Evolutionary conservation across 495 filamentous ascomycete genomes (phyloP).

Genomic region (Glarea lozoyensis): DNA sequence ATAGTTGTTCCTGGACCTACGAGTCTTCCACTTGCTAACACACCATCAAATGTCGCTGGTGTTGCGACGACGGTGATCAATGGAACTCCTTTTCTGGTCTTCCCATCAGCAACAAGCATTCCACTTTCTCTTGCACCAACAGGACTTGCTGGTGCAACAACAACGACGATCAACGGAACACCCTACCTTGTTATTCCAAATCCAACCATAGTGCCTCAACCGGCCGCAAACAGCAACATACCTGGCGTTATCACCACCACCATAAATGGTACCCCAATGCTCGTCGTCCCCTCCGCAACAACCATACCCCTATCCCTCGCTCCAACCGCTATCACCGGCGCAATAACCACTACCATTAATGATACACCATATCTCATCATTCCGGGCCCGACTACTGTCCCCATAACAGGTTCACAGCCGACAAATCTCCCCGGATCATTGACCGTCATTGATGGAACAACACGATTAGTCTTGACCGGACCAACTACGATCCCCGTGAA

Average conservation of each 20-base stretch:
- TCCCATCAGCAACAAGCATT: conserved; percentile 8
- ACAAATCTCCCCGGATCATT: background rate
- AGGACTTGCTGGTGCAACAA: conserved; percentile 5
- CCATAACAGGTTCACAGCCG: background rate
- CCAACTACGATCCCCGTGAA: conserved; percentile 11
- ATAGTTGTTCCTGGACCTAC: background rate
- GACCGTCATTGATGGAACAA: conserved; percentile 13
- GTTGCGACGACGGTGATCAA: conserved; percentile 6
- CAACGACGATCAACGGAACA: conserved; percentile 7
- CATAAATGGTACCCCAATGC: conserved; percentile 5
- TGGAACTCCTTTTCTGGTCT: conserved; percentile 1
- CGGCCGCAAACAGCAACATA: background rate
- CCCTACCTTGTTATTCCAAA: conserved; percentile 10
- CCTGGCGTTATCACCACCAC: background rate
- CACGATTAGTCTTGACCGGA: conserved; percentile 10
- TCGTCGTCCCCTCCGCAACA: conserved; percentile 7
- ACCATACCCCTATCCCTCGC: conserved; percentile 7
- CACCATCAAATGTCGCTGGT: background rate
- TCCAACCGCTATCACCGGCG: conserved; percentile 2
- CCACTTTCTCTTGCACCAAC: conserved; percentile 8
- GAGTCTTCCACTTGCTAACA: background rate
- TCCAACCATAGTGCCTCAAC: conserved; percentile 3
- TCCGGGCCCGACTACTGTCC: conserved; percentile 5
- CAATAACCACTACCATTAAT: conserved; percentile 4
- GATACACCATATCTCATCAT: conserved; percentile 6